Evolutionary conservation across 2,329 filamentous ascomycete species (phyloP).

Genomic region (Hyphodiscus sp.): DNA sequence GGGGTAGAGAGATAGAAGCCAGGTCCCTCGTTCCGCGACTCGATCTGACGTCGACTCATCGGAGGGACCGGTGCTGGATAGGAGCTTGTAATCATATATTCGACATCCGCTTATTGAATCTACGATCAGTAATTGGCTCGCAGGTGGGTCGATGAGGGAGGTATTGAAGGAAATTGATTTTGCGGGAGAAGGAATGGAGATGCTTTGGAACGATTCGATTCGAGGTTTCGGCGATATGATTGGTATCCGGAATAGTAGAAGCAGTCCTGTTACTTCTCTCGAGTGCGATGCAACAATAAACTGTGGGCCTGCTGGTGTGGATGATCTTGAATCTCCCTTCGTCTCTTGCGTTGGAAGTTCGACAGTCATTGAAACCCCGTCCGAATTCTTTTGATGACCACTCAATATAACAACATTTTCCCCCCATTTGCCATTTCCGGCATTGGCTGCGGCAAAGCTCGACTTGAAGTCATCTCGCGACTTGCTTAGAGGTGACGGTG

Average conservation of each 20-base stretch:
- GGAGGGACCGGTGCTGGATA: constrained; percentile 42
- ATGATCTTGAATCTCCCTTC: constrained; percentile 12
- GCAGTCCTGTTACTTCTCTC: constrained; percentile 50
- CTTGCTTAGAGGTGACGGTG: constrained; percentile 55
- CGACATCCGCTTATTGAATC: constrained; percentile 50
- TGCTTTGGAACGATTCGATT: constrained; percentile 51
- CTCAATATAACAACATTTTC: constrained; percentile 49
- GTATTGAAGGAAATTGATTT: constrained; percentile 55
- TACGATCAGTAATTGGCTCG: constrained; percentile 52
- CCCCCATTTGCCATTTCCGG: constrained; percentile 57
- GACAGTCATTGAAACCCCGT: constrained; percentile 50
- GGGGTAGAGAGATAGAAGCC: constrained; percentile 56
- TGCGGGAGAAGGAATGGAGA: constrained; percentile 50
- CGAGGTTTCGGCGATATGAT: constrained; percentile 30
- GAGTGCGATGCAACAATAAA: constrained; percentile 56
- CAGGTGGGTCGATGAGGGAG: constrained; percentile 34
- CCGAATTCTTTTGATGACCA: constrained; percentile 46
- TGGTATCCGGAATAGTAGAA: constrained; percentile 53
- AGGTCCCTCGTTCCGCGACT: constrained; percentile 48
- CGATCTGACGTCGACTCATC: constrained; percentile 41
- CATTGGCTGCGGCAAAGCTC: constrained; percentile 45
- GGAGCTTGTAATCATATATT: constrained; percentile 53
- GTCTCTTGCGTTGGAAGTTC: constrained; percentile 28
- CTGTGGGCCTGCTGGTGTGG: constrained; percentile 30
- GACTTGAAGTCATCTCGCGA: constrained; percentile 44